Percentiles rank a stretch among this genome's conserved stretches.
These are phyloP conservation scores for Hanseniaspora pseudoguilliermondii DNA, from an alignment of 805 yeast genomes.

Conservation along the genomic window DNA sequence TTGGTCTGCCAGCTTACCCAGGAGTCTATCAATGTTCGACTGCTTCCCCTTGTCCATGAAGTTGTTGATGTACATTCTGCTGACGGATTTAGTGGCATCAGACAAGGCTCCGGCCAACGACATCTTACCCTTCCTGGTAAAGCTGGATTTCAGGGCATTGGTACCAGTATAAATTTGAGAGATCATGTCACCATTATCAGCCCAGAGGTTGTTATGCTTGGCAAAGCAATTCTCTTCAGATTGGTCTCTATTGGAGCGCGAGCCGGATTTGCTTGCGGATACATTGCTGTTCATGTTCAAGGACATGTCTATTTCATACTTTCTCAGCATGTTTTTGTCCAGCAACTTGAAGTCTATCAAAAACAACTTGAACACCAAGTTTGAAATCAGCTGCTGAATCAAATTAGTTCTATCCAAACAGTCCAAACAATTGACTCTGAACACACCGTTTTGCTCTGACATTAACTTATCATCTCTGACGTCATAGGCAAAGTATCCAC, in stretches of 20 bases:
- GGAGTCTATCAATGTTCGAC: slow-evolving; percentile 69
- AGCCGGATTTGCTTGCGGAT: neutral
- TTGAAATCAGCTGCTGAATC: slow-evolving; percentile 71
- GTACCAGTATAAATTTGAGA: slow-evolving; percentile 96
- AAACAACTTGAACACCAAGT: slow-evolving; percentile 50
- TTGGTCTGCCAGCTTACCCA: slow-evolving; percentile 72
- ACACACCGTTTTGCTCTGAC: slow-evolving; percentile 77
- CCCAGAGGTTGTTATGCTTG: slow-evolving; percentile 88
- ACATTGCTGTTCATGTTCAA: neutral
- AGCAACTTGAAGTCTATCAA: slow-evolving; percentile 32
- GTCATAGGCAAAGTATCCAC: slow-evolving; percentile 76
- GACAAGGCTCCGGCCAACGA: slow-evolving; percentile 93
- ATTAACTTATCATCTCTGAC: slow-evolving; percentile 39
- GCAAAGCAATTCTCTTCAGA: slow-evolving; percentile 42
- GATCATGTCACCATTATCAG: slow-evolving; percentile 94
- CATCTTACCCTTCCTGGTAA: slow-evolving; percentile 91
- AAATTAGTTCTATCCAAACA: slow-evolving; percentile 91
- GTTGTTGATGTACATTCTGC: slow-evolving; percentile 88
- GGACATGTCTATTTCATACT: slow-evolving; percentile 17
- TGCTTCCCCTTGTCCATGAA: slow-evolving; percentile 88
- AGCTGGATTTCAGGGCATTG: slow-evolving; percentile 89
- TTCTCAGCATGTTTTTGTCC: slow-evolving; percentile 15
- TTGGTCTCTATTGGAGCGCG: slow-evolving; percentile 18
- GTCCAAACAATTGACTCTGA: slow-evolving; percentile 87
- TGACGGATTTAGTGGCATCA: slow-evolving; percentile 91